A percentile compares a stretch with the other conserved stretches of the same genome.
Conservation (phyloP, 2,329 filamentous ascomycete species). For the Fusarium mexicanum region DNA sequence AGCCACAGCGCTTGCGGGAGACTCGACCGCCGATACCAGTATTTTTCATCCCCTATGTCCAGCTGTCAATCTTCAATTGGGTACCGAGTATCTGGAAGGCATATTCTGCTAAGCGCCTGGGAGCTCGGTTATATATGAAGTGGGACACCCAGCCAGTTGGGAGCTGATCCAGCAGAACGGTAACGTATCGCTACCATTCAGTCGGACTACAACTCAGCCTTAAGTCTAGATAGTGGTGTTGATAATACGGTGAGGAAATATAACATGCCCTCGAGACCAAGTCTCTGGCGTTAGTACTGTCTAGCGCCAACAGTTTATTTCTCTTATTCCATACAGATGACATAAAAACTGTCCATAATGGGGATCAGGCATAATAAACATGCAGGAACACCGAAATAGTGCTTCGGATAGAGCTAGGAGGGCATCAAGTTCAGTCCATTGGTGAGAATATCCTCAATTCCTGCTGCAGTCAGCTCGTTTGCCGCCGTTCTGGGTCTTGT, state of each 20-base stretch:
- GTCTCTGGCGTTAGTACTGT: not conserved
- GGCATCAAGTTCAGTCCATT: not conserved
- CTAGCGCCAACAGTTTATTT: not conserved
- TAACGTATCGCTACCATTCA: not conserved
- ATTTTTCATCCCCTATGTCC: not conserved
- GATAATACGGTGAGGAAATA: not conserved
- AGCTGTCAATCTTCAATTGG: not conserved
- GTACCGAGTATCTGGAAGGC: not conserved
- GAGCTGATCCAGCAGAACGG: not conserved
- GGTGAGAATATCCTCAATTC: not conserved
- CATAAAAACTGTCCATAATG: not conserved
- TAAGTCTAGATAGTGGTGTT: not conserved
- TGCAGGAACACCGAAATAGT: not conserved
- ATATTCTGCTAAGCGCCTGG: slow-evolving; percentile 1
- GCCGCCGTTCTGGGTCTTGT: not conserved
- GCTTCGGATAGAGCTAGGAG: not conserved
- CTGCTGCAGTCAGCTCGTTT: not conserved
- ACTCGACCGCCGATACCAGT: not conserved
- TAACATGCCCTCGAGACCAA: not conserved
- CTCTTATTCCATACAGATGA: not conserved
- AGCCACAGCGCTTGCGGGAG: not conserved
- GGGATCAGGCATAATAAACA: not conserved
- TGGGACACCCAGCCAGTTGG: not conserved
- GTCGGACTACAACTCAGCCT: not conserved
- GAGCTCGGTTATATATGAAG: not conserved